These are phyloP conservation scores for Monilinia aucupariae DNA, from an alignment of 2,329 filamentous ascomycete genomes.

Conservation along the genomic window DNA sequence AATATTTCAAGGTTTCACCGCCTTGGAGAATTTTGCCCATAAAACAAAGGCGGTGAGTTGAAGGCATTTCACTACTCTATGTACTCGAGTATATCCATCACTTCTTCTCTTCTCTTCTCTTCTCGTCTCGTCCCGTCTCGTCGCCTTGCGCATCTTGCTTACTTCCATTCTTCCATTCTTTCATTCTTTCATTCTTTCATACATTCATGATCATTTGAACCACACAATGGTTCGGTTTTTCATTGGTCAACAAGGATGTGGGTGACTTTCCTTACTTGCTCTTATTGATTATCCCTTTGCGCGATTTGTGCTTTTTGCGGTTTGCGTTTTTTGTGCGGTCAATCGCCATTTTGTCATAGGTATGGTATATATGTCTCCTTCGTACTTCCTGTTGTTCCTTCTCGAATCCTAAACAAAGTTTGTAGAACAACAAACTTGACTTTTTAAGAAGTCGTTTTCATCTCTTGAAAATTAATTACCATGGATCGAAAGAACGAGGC, in stretches of 20 bases:
- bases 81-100: no score
- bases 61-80: no score
- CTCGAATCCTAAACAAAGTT: not conserved
- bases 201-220: no score
- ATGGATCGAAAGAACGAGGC: not conserved
- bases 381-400: not conserved
- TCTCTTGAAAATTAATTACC: not conserved
- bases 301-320: constrained; percentile 4
- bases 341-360: not conserved
- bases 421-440: not conserved
- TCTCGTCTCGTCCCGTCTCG: no score
- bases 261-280: not conserved
- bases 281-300: not conserved
- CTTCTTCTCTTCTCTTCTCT: no score
- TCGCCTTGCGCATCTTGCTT: no score
- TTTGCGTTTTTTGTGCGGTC: constrained; percentile 12
- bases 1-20: no score
- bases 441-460: constrained; percentile 6
- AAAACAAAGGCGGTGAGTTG: no score
- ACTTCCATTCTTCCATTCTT: no score
- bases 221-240: no score
- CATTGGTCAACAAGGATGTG: not conserved
- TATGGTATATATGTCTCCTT: not conserved
- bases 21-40: no score
- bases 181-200: no score